phyloP scores from a whole-genome alignment of 306 rosid species.

The Vigna reflexopilosa region DNA sequence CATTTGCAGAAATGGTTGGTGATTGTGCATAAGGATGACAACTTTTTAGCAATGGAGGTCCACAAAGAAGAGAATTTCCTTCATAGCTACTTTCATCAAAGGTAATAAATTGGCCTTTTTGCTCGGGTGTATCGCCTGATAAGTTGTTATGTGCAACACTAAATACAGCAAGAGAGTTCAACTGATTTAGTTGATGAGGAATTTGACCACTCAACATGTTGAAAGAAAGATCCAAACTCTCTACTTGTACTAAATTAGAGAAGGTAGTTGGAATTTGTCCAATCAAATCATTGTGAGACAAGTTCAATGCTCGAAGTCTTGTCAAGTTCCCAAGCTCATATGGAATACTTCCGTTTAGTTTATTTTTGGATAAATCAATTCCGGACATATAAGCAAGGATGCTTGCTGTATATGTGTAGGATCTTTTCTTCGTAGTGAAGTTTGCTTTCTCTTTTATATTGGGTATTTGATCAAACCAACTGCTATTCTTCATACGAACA shows the following conservation, averaged over 20 bases:
- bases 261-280: neutral
- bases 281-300: neutral
- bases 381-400: neutral
- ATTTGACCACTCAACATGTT: neutral
- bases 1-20: neutral
- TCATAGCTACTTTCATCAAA: constrained; percentile 40
- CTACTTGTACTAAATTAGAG: neutral
- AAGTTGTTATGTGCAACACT: constrained; percentile 1
- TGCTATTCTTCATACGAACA: neutral
- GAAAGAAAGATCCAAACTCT: constrained; percentile 22
- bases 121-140: neutral
- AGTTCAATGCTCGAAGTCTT: neutral
- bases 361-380: neutral
- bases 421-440: neutral
- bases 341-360: constrained; percentile 14
- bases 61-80: constrained; percentile 40
- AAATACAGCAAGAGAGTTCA: neutral
- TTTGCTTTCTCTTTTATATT: neutral
- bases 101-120: constrained; percentile 3
- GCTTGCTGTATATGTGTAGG: constrained; percentile 1
- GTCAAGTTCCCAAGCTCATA: constrained; percentile 28
- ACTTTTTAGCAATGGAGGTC: constrained; percentile 11
- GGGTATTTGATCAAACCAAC: neutral
- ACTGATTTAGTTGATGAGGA: neutral
- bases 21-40: neutral